These are phyloP conservation scores for Massariosphaeria phaeospora DNA, from an alignment of 495 filamentous ascomycete genomes.

Conservation along the genomic window DNA sequence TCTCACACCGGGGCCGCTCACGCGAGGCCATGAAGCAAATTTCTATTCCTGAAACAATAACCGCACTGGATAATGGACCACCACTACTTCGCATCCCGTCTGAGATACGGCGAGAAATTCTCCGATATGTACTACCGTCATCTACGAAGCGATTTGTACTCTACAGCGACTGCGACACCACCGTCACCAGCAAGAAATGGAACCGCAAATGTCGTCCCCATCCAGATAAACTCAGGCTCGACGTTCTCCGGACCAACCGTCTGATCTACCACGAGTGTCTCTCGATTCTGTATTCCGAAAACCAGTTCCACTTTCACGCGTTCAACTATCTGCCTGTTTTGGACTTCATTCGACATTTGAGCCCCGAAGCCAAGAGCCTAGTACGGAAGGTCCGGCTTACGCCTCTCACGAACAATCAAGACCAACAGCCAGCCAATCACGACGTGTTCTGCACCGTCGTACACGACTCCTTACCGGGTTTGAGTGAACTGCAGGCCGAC, in stretches of 20 bases:
- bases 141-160: conserved; percentile 25
- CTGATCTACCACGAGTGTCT: conserved; percentile 34
- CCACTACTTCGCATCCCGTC: conserved; percentile 27
- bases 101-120: conserved; percentile 32
- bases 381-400: conserved; percentile 35
- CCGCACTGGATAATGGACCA: conserved; percentile 27
- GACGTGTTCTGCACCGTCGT: conserved; percentile 31
- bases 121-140: conserved; percentile 25
- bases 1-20: neutral
- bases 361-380: conserved; percentile 32
- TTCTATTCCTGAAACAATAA: conserved; percentile 29
- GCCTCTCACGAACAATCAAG: conserved; percentile 25
- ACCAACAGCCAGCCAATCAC: conserved; percentile 24
- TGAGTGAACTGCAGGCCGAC: conserved; percentile 27
- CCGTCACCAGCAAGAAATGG: conserved; percentile 25
- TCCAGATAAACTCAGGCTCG: conserved; percentile 24
- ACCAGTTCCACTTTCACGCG: conserved; percentile 35
- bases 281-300: conserved; percentile 33
- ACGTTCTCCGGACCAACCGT: conserved; percentile 33
- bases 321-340: conserved; percentile 36
- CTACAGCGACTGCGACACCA: conserved; percentile 33
- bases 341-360: conserved; percentile 34
- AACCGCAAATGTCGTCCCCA: conserved; percentile 18
- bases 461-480: conserved; percentile 30
- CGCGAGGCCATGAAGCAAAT: conserved; percentile 15